Conservation (phyloP, 1,139 yeast species). For the Taphrina betulina region DNA sequence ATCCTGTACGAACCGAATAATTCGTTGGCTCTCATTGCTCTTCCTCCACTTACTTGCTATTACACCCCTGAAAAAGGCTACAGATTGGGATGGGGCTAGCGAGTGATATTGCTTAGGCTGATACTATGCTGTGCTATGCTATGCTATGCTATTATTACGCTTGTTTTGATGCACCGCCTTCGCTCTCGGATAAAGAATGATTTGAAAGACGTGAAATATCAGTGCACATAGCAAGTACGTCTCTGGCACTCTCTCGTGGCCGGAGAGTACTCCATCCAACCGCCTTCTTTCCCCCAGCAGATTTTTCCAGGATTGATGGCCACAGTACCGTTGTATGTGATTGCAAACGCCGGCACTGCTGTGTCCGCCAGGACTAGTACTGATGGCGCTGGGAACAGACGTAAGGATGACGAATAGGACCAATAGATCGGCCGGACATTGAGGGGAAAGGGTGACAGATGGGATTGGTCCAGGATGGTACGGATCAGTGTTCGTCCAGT, state of each 20-base stretch:
- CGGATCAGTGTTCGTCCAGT: constrained; percentile 33
- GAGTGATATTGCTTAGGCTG: no score
- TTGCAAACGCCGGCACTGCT: constrained; percentile 31
- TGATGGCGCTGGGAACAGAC: constrained; percentile 46
- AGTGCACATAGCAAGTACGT: constrained; percentile 19
- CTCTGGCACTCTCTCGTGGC: constrained; percentile 10
- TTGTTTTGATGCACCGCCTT: no score
- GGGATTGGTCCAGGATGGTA: constrained; percentile 73
- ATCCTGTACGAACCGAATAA: no score
- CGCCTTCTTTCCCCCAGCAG: constrained; percentile 28
- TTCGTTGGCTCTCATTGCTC: no score
- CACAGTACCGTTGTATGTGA: constrained; percentile 34
- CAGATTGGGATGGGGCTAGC: no score
- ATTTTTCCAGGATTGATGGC: constrained; percentile 35
- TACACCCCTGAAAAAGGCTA: no score
- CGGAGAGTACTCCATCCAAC: constrained; percentile 34
- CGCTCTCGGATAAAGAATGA: no score
- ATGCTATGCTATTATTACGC: no score
- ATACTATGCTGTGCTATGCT: no score
- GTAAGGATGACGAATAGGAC: constrained; percentile 65
- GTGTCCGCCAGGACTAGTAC: constrained; percentile 35
- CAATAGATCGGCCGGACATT: constrained; percentile 64
- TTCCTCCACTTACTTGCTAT: no score
- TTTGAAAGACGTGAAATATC: no score
- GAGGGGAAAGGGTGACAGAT: constrained; percentile 72